phyloP scores from a whole-genome alignment of 768 basidiomycete genomes.

The Mycena metata region DNA sequence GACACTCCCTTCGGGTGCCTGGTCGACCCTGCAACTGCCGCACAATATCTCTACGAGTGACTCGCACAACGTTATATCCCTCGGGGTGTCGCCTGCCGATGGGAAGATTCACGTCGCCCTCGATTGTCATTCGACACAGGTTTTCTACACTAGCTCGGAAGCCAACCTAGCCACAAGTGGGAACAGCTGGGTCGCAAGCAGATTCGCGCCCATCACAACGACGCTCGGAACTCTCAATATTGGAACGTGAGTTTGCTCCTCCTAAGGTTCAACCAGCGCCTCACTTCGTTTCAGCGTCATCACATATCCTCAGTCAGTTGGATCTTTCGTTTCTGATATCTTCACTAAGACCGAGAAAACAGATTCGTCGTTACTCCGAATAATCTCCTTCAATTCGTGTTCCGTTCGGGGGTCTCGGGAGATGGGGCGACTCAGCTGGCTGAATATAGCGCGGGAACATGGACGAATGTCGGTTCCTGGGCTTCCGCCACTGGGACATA shows the following conservation, averaged over 20 bases:
- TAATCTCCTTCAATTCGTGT: constrained; percentile 63
- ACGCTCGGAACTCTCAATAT: constrained; percentile 58
- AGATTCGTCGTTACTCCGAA: constrained; percentile 60
- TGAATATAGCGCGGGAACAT: constrained; percentile 56
- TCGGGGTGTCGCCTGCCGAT: constrained; percentile 61
- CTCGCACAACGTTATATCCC: constrained; percentile 60
- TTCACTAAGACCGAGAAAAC: not conserved
- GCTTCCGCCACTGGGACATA: constrained; percentile 59
- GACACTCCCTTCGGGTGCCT: constrained; percentile 55
- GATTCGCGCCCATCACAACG: constrained; percentile 56
- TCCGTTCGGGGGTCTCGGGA: constrained; percentile 61
- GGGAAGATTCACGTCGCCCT: constrained; percentile 62
- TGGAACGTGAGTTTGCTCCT: constrained; percentile 52
- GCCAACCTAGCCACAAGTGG: constrained; percentile 56
- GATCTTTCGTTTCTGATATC: not conserved
- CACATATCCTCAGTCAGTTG: constrained; percentile 56
- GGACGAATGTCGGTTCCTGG: constrained; percentile 63
- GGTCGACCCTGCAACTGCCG: constrained; percentile 58
- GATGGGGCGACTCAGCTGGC: constrained; percentile 63
- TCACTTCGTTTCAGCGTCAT: constrained; percentile 47
- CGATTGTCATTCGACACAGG: constrained; percentile 60
- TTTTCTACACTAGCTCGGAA: constrained; percentile 60
- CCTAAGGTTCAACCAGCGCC: constrained; percentile 1
- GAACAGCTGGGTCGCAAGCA: constrained; percentile 58
- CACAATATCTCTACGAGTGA: constrained; percentile 57